A percentile compares a stretch with the other conserved stretches of the same genome.
Conservation (phyloP, 2,329 filamentous ascomycete species). For the Fusarium sp. region DNA sequence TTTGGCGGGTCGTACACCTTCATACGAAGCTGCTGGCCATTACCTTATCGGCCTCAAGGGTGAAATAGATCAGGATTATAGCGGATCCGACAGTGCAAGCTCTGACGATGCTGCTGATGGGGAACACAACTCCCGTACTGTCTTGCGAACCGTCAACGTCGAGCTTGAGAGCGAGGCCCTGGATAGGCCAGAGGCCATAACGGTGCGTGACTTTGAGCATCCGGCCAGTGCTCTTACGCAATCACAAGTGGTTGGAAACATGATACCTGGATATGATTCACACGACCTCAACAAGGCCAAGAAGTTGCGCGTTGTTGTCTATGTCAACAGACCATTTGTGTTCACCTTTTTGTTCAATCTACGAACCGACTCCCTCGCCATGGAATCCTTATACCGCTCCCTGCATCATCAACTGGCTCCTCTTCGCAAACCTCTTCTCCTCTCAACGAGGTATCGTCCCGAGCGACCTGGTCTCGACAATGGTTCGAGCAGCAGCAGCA, state of each 20-base stretch:
- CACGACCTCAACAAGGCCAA: conserved; percentile 66
- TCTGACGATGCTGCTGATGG: conserved; percentile 48
- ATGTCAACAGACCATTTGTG: conserved; percentile 79
- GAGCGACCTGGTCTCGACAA: conserved; percentile 53
- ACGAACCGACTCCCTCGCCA: conserved; percentile 67
- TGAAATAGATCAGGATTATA: conserved; percentile 63
- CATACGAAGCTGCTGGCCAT: conserved; percentile 54
- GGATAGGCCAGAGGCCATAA: conserved; percentile 57
- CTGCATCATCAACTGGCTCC: conserved; percentile 71
- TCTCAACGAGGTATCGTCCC: conserved; percentile 68
- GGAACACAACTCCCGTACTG: conserved; percentile 64
- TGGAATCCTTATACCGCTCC: conserved; percentile 66
- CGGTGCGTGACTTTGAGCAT: conserved; percentile 59
- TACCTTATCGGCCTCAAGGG: conserved; percentile 78
- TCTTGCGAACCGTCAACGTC: conserved; percentile 74
- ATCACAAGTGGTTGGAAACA: conserved; percentile 51
- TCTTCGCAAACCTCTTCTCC: conserved; percentile 65
- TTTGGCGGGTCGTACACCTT: conserved; percentile 31
- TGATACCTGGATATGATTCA: conserved; percentile 48
- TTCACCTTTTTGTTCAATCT: conserved; percentile 77
- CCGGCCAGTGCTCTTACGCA: conserved; percentile 48
- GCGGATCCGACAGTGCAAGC: conserved; percentile 48
- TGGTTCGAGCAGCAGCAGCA: conserved; percentile 39
- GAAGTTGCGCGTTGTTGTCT: conserved; percentile 76
- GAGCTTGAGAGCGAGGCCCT: conserved; percentile 63